Evolutionary conservation across 768 basidiomycete genomes (phyloP), one percentile per base, ranked within the genome.

Genomic region (Sarcodon aspratus): DNA sequence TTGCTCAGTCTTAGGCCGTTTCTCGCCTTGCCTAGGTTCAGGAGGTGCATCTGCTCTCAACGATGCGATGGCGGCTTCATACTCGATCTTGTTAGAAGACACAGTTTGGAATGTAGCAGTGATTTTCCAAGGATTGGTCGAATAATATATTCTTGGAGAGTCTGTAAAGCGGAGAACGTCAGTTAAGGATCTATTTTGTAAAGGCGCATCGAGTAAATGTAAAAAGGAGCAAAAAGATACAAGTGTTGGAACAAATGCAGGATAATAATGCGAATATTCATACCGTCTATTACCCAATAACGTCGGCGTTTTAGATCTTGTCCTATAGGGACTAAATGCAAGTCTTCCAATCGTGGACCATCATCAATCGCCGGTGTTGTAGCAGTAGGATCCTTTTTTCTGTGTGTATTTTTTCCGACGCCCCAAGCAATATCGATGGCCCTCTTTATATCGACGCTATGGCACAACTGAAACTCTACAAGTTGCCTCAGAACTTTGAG

Each of bases 51-150:
- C 62, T 17, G 58, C 62, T 59, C 83, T 84, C 55, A 92, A 61
- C 44, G 71, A 68, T 53, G 80, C 79, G 49, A 90, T 71, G 40
- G 78, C 61, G 6, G 67, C 69, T n/a, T 79, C 48, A 57, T 90
- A 91, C 59, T 92, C 86, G 45, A 80, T 80, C 42, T 74, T 73
- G 11, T 85, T 82, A 3, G 84, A 82, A 11, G 85, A 76, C 47
- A 84, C 65, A 9, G 81, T 72, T 56, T 80, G 73, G 58, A 92
- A 85, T 12, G 82, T 82, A 33, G 86, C 81, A 8, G 81, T 78
- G 38, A 82, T 81, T 68, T 91, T 93, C 88, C 87, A 93, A 17
- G 90, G 90, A 63, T 93, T 93, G 11, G 85, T 86, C 33, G 89
- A 91, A 36, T 76, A 68, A 59, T 88, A 93, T 47, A 92, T 66